Evolutionary conservation across 331 rosid genomes (phyloP), one percentile per base, ranked within the genome.

Genomic region (Acacia concinna): DNA sequence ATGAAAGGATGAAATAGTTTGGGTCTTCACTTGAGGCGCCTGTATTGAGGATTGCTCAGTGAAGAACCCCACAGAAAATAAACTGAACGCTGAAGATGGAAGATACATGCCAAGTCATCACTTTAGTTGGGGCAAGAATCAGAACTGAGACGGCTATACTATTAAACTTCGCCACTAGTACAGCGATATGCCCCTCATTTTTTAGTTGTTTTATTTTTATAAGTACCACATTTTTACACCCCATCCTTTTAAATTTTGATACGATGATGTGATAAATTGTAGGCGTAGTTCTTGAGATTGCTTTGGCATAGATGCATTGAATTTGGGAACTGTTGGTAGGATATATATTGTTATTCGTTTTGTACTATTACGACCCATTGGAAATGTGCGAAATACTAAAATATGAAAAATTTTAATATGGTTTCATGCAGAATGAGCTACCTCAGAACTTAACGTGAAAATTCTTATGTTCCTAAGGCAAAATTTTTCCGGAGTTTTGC

Each of bases 221-320:
- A 85, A 87, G 90, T 74, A 43, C 83, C 86, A 62, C 86, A 87
- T 84, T 81, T 89, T 89, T 84, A 77, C 70, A 77, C 69, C 75
- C 72, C 43, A 15, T 17, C 63, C 25, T 23, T 52, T 83, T 71
- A 69, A 70, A 79, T 83, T 68, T 84, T 84, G 87, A 81, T 83
- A 82, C 79, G 82, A 78, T 64, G 76, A 69, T 41, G 77, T 83
- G 87, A 73, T 78, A 89, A 81, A 85, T 83, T 81, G 37, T 90
- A 88, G 97, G 88, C 71, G 85, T 90, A 90, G 97, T 81, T 76
- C 81, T 81, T 89, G 91, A 88, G 86, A 79, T 88, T 89, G 89
- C 85, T 85, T 82, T 88, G 84, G 84, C 83, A 89, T 86, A 84
- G 87, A 73, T 86, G 87, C 84, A 86, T 91, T 88, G 79, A 85